phyloP scores from a whole-genome alignment of 306 rosid genomes.

The Glycine latifolia region DNA sequence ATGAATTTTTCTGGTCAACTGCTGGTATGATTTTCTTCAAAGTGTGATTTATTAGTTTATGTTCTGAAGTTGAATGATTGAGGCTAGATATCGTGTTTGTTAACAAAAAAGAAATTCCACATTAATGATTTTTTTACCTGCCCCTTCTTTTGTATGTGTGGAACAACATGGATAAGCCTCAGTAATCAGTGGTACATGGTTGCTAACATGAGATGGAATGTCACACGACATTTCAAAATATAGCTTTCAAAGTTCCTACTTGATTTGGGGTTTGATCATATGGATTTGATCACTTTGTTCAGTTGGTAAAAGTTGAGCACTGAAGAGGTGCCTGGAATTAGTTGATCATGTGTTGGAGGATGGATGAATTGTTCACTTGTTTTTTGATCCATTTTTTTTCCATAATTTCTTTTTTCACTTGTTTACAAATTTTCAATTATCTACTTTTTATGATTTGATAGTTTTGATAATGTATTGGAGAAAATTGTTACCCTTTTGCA shows the following conservation, averaged over 20 bases:
- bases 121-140: neutral
- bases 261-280: conserved; percentile 1
- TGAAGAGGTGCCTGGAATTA: neutral
- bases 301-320: neutral
- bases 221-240: neutral
- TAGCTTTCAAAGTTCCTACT: neutral
- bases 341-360: conserved; percentile 4
- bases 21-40: conserved; percentile 63
- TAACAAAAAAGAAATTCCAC: neutral
- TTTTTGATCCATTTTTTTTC: too few relatives aligned
- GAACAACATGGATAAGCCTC: neutral
- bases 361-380: neutral
- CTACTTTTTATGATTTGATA: neutral
- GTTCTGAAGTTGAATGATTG: conserved; percentile 12
- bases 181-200: neutral
- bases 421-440: neutral
- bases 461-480: neutral
- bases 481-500: conserved; percentile 39
- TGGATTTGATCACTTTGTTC: conserved; percentile 3
- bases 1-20: conserved; percentile 88
- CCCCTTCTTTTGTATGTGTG: neutral
- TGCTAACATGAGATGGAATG: conserved; percentile 22
- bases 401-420: too few relatives aligned
- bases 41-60: conserved; percentile 1
- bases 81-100: neutral